Conservation (phyloP, 208 protist species). For the Crithidia acanthocephali region DNA sequence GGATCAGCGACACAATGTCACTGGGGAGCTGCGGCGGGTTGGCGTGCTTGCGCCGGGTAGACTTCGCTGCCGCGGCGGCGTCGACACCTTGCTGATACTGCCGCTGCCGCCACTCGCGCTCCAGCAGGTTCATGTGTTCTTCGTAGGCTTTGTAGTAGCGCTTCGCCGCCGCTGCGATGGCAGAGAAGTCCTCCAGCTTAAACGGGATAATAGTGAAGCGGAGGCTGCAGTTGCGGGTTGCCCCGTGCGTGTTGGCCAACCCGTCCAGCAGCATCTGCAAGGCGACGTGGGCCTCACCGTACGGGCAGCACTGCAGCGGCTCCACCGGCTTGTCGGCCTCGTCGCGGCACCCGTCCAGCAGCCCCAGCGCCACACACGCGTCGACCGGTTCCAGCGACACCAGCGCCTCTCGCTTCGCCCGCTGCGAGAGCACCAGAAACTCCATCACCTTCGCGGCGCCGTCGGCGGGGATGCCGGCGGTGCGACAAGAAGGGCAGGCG, state of each 20-base stretch:
- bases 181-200: background rate
- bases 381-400: background rate
- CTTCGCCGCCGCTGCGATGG: constrained; percentile 15
- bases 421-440: constrained; percentile 33
- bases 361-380: constrained; percentile 13
- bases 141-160: constrained; percentile 5
- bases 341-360: constrained; percentile 12
- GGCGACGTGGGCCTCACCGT: constrained; percentile 23
- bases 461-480: constrained; percentile 11
- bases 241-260: background rate
- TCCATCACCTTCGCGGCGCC: constrained; percentile 4
- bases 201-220: constrained; percentile 15
- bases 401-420: constrained; percentile 11
- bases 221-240: background rate
- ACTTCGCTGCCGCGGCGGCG: background rate
- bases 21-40: background rate
- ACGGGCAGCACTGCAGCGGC: constrained; percentile 23
- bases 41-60: background rate
- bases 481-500: constrained; percentile 44
- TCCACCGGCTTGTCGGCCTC: constrained; percentile 6
- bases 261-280: constrained; percentile 16
- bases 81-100: background rate
- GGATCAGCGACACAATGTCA: background rate
- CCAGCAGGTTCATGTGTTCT: background rate
- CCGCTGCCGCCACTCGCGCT: background rate